Evolutionary conservation across 148 eudicot genomes (phyloP).

Genomic region (Nyssa sinensis): DNA sequence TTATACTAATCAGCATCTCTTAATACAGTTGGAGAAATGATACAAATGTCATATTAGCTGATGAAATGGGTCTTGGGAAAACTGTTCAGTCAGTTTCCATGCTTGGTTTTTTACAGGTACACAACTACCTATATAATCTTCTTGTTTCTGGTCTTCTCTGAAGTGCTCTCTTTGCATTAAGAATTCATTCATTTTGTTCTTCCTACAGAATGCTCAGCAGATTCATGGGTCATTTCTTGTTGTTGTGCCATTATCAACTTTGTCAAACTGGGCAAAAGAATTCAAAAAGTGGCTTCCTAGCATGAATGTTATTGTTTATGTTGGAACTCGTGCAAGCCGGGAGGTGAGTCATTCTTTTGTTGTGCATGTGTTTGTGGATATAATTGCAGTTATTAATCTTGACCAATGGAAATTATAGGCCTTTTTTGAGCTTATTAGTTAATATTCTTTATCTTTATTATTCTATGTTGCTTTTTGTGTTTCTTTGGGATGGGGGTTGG

Average conservation of each 20-base stretch:
- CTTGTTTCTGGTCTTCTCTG: not conserved
- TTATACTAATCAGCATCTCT: conserved; percentile 8
- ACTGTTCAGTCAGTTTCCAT: conserved; percentile 99
- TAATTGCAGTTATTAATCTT: not conserved
- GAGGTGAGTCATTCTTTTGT: conserved; percentile 55
- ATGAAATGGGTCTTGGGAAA: conserved; percentile 99
- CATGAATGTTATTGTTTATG: conserved; percentile 91
- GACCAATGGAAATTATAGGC: not conserved
- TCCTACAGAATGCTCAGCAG: conserved; percentile 88
- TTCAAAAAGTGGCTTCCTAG: conserved; percentile 95
- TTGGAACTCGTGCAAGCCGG: conserved; percentile 97
- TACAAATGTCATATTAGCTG: conserved; percentile 98
- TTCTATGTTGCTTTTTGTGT: not conserved
- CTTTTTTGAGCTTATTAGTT: not conserved
- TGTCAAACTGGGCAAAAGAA: conserved; percentile 99
- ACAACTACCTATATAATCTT: conserved; percentile 38
- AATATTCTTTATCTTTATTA: not conserved
- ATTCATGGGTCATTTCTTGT: conserved; percentile 95
- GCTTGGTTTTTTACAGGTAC: conserved; percentile 97
- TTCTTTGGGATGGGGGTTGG: not conserved
- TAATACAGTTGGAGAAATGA: conserved; percentile 95
- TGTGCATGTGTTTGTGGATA: not conserved
- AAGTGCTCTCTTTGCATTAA: not conserved
- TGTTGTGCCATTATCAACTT: conserved; percentile 93
- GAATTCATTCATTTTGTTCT: conserved; percentile 17